Percentiles rank a stretch among this genome's conserved stretches.
These are phyloP conservation scores for Lentinula aciculospora DNA, from an alignment of 768 basidiomycete genomes.

Conservation along the genomic window DNA sequence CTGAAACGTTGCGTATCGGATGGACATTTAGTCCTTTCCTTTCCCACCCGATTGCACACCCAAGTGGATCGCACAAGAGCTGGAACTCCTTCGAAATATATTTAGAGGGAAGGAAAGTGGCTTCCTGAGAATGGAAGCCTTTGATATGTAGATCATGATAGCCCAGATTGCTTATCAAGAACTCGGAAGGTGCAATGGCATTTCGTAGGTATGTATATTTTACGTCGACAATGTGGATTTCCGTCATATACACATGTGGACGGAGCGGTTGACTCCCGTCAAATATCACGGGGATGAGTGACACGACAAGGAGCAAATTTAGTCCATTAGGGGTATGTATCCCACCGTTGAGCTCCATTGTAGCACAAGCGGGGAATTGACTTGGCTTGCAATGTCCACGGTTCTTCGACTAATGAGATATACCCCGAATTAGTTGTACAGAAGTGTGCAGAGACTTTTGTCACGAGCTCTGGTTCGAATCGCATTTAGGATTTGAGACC, in stretches of 20 bases:
- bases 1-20: conserved; percentile 10
- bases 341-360: conserved; percentile 7
- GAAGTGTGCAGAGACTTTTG: conserved; percentile 11
- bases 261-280: conserved; percentile 7
- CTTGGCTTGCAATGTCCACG: conserved; percentile 8
- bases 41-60: background rate
- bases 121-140: no score
- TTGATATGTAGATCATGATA: no score
- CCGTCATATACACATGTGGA: background rate
- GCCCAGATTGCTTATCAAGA: background rate
- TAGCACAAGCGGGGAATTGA: conserved; percentile 13
- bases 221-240: conserved; percentile 12
- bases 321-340: conserved; percentile 9
- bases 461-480: conserved; percentile 6
- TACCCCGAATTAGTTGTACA: conserved; percentile 13
- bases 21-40: conserved; percentile 12
- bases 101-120: background rate
- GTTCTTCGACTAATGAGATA: conserved; percentile 11
- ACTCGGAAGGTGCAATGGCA: background rate
- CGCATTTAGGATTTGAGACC: conserved; percentile 13
- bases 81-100: background rate
- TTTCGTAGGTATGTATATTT: background rate
- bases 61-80: background rate
- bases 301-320: conserved; percentile 7
- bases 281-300: conserved; percentile 12